phyloP scores from a whole-genome alignment of 164 flowering plant genomes.

The Chimonanthus praecox region DNA sequence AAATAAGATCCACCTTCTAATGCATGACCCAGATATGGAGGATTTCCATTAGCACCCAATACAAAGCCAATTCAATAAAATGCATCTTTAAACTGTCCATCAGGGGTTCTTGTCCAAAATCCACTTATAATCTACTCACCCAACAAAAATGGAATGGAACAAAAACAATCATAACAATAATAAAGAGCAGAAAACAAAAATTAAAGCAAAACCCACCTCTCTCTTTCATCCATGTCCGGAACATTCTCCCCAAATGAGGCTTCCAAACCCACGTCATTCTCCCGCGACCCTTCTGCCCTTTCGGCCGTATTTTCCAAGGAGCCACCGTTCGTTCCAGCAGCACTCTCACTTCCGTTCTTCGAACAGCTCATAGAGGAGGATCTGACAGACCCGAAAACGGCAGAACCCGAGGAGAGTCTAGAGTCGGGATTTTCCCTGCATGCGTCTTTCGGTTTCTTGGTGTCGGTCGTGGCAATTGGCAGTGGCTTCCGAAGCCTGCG shows the following conservation, averaged over 20 bases:
- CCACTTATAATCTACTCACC: background rate
- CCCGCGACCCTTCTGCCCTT: background rate
- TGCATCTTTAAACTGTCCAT: background rate
- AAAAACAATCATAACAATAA: no score
- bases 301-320: background rate
- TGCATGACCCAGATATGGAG: background rate
- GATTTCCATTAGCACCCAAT: background rate
- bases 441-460: constrained; percentile 12
- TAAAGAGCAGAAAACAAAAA: background rate
- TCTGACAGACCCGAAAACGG: constrained; percentile 23
- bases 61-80: no score
- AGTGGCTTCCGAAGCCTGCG: constrained; percentile 59
- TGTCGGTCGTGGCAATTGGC: background rate
- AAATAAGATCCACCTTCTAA: background rate
- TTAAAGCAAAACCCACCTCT: constrained; percentile 41
- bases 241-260: constrained; percentile 61
- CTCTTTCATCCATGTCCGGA: constrained; percentile 52
- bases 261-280: constrained; percentile 32
- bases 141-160: background rate
- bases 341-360: constrained; percentile 1
- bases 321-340: background rate
- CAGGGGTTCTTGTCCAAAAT: background rate
- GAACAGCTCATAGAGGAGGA: constrained; percentile 13
- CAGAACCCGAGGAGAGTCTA: constrained; percentile 19
- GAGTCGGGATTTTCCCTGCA: constrained; percentile 17